phyloP scores from a whole-genome alignment of 805 yeast genomes.

The Starmerella sp. region DNA sequence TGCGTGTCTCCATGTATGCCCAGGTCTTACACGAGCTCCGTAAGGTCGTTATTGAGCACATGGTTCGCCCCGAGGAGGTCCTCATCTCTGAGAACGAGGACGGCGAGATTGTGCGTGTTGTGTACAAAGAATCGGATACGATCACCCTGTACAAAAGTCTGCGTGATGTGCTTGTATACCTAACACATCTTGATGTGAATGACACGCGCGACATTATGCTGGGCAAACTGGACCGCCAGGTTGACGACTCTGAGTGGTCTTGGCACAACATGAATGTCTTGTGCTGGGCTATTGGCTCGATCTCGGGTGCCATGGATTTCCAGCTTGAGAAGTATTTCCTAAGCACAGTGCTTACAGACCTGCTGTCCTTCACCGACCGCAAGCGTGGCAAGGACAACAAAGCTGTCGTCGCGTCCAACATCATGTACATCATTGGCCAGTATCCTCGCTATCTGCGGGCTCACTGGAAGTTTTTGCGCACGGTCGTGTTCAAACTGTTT shows the following conservation, averaged over 20 bases:
- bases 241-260: conserved; percentile 97
- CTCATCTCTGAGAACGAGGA: conserved; percentile 95
- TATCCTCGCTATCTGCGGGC: conserved; percentile 95
- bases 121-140: conserved; percentile 93
- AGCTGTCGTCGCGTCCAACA: conserved; percentile 98
- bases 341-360: conserved; percentile 85
- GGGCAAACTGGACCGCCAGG: conserved; percentile 79
- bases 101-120: conserved; percentile 96
- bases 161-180: conserved; percentile 89
- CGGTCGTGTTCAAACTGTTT: conserved; percentile 88
- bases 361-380: conserved; percentile 84
- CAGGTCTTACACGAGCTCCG: conserved; percentile 71
- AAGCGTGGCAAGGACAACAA: conserved; percentile 96
- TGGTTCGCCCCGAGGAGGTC: conserved; percentile 98
- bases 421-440: conserved; percentile 99
- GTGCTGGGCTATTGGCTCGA: conserved; percentile 99
- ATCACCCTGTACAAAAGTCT: conserved; percentile 88
- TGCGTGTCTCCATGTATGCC: conserved; percentile 78
- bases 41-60: conserved; percentile 86
- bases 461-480: conserved; percentile 94
- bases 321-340: conserved; percentile 91
- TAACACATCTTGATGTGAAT: conserved; percentile 88
- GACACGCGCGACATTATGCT: conserved; percentile 93
- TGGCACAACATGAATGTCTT: conserved; percentile 96
- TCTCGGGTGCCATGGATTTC: conserved; percentile 97